phyloP scores from a whole-genome alignment of 306 rosid genomes.

The Quercus variabilis region DNA sequence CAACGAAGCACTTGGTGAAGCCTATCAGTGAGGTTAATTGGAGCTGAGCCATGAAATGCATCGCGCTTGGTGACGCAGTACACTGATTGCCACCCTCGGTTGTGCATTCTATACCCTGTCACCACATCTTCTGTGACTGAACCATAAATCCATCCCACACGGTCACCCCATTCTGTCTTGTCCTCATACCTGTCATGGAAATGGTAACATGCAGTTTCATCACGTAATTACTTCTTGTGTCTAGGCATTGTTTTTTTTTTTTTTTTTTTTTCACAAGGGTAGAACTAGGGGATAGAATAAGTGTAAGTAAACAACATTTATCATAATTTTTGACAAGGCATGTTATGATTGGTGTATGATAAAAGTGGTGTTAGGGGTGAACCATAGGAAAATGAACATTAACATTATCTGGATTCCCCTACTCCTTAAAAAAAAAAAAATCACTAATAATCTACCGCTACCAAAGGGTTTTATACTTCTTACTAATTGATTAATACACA shows the following conservation, averaged over 20 bases:
- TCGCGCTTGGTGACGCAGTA: slow-evolving; percentile 53
- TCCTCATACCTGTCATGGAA: slow-evolving; percentile 41
- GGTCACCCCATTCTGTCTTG: slow-evolving; percentile 60
- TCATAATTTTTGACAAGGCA: too few relatives aligned
- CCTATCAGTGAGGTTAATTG: slow-evolving; percentile 49
- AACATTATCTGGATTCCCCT: too few relatives aligned
- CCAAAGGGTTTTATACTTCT: too few relatives aligned
- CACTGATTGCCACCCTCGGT: slow-evolving; percentile 59
- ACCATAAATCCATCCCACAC: slow-evolving; percentile 63
- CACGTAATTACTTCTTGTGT: background rate
- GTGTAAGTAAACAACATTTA: too few relatives aligned
- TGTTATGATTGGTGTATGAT: too few relatives aligned
- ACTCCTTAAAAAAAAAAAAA: background rate
- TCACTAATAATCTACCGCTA: background rate
- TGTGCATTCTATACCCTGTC: slow-evolving; percentile 55
- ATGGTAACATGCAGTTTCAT: background rate
- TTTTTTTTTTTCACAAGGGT: too few relatives aligned
- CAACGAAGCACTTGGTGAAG: slow-evolving; percentile 51
- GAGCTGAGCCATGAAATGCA: slow-evolving; percentile 51
- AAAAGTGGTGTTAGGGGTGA: too few relatives aligned
- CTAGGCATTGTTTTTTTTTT: too few relatives aligned
- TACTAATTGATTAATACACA: too few relatives aligned
- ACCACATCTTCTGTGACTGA: slow-evolving; percentile 60
- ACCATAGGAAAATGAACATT: too few relatives aligned
- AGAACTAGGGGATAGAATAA: too few relatives aligned